phyloP scores from a whole-genome alignment of 768 basidiomycete species.

The Neoboletus subvelutipes region DNA sequence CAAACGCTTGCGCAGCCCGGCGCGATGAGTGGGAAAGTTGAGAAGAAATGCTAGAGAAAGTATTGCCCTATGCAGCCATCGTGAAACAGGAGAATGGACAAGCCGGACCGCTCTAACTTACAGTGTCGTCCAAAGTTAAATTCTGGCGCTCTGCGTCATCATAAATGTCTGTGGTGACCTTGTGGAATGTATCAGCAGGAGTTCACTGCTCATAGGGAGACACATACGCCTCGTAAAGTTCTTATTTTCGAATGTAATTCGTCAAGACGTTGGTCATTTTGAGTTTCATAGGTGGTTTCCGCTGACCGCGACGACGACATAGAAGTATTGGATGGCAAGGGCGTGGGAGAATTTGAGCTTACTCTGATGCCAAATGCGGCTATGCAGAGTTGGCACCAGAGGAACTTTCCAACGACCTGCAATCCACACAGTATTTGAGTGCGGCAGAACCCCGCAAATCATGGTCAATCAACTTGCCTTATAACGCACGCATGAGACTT shows the following conservation, averaged over 20 bases:
- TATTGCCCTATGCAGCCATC: conserved; percentile 47
- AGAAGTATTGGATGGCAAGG: not conserved
- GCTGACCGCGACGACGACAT: conserved; percentile 43
- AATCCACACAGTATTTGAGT: too few relatives aligned
- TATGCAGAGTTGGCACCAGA: too few relatives aligned
- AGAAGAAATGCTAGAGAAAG: conserved; percentile 63
- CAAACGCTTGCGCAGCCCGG: conserved; percentile 73
- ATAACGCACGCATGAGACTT: too few relatives aligned
- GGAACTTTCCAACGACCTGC: too few relatives aligned
- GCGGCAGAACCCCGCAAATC: too few relatives aligned
- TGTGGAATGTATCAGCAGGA: not conserved
- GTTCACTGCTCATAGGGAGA: not conserved
- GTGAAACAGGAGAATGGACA: not conserved
- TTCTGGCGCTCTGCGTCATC: conserved; percentile 85
- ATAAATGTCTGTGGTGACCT: conserved; percentile 90
- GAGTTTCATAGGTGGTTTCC: conserved; percentile 77
- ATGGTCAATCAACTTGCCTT: too few relatives aligned
- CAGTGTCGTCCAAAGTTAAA: conserved; percentile 71
- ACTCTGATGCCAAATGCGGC: too few relatives aligned
- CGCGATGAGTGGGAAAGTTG: conserved; percentile 66
- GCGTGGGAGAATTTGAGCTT: conserved; percentile 21
- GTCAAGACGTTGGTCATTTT: conserved; percentile 83
- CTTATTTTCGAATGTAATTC: conserved; percentile 84
- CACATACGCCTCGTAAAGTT: conserved; percentile 61
- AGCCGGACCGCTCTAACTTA: conserved; percentile 35